Evolutionary conservation across 306 rosid species (phyloP), one percentile per base, ranked within the genome.

Genomic region (Corylus avellana): DNA sequence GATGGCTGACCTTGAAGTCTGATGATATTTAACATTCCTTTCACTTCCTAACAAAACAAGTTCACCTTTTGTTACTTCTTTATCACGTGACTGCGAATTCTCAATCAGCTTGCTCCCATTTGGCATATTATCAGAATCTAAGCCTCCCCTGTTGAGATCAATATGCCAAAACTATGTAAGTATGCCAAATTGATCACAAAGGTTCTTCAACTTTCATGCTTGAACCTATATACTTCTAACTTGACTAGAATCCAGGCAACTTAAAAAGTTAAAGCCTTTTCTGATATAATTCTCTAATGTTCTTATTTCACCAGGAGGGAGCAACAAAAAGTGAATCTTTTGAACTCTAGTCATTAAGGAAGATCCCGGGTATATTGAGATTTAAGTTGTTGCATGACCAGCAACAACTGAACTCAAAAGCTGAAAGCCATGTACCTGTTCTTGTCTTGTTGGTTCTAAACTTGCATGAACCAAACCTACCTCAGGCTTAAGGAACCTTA

Each of bases 21-120:
- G 57, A 42, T 78, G 81, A 73, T 44, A 84, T 70, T 82, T 78
- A 62, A 59, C 58, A 44, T 74, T 77, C 81, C 57, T 83, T 74
- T 73, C 87, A 54, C 76, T 81, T 85, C 87, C 88, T 67, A 75
- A 77, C 39, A 82, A 48, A 61, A 75, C 78, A 63, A 76, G 63
- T 73, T 87, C 87, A 76, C 67, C 64, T 80, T 71, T 83, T 81
- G 85, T 84, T 79, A 70, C 87, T 82, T 82, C 91, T 77, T 83
- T 78, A 1, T 53, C 75, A 75, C 37, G 62, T 46, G 80, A 80
- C 56, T 7, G 83, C 75, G 81, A 77, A 55, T 76, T 81, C 49
- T 80, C 85, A 73, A 73, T 81, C 68, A 76, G 72, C 64, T 77
- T 91, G 22, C 83, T 20, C 67, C 76, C 71, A 53, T 82, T 86